Conservation (phyloP, 805 yeast species). For the Wickerhamomyces alni region DNA sequence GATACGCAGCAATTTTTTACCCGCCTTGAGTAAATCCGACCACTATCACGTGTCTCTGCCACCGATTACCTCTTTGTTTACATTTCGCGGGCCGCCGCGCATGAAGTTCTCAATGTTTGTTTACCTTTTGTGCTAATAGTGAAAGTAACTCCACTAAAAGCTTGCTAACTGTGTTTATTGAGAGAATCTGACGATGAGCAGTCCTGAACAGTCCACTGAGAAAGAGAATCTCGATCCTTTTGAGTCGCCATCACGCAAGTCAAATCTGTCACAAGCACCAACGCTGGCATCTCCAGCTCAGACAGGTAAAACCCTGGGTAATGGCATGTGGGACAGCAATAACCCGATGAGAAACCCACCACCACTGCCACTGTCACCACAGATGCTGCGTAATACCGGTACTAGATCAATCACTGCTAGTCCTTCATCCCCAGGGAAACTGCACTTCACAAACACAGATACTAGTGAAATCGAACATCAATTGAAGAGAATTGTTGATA, state of each 20-base stretch:
- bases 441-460: conserved; percentile 14
- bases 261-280: background rate
- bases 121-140: background rate
- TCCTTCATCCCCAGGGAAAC: conserved; percentile 18
- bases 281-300: conserved; percentile 14
- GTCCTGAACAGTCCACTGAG: background rate
- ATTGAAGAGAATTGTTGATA: conserved; percentile 22
- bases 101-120: background rate
- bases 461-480: conserved; percentile 21
- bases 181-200: too few relatives aligned
- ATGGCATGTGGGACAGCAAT: conserved; percentile 32
- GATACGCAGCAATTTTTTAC: background rate
- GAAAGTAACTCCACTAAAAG: background rate
- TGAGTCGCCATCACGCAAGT: conserved; percentile 9
- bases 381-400: conserved; percentile 24
- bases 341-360: conserved; percentile 36
- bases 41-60: background rate
- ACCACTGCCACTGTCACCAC: conserved; percentile 35
- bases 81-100: background rate
- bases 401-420: conserved; percentile 8
- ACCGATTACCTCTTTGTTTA: too few relatives aligned
- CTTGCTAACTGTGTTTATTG: too few relatives aligned
- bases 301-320: background rate
- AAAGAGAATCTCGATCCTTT: conserved; percentile 15
- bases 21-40: background rate